Evolutionary conservation across 2,329 filamentous ascomycete species (phyloP), one percentile per base, ranked within the genome.

Genomic region (Xylaria sp.): DNA sequence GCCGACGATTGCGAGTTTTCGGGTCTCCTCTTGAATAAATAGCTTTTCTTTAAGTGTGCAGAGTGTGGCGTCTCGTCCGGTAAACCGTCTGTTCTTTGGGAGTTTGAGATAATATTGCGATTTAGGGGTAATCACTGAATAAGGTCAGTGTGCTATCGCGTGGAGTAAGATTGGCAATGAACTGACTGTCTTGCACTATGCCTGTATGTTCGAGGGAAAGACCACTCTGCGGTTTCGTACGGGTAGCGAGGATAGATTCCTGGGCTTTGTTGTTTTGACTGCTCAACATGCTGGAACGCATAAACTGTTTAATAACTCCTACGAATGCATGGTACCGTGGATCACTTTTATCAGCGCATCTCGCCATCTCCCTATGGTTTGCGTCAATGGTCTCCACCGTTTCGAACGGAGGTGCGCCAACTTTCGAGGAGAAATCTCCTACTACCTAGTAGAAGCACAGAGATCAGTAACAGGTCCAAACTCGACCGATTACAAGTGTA

Each of bases 351-450:
- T 67, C 66, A 15, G 31, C 67, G 58, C 70, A 77, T 65, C 71
- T 74, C 12, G 69, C 72, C 72, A 79, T 79, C 52, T 78, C 69
- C 64, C 72, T 78, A 60, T 80, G 78, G 51, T 79, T 74, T 12
- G 76, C 74, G 62, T 80, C 74, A 31, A 80, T 76, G 54, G 69
- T 77, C 57, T 79, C 76, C 6, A 78, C 72, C 1, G 71, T 77
- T 65, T 79, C 77, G 21, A 75, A 52, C 14, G 43, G 38, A 57
- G 47, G 61, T 21, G 73, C 69, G 38, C 72, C 77, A 23, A 78
- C 67, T 67, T 77, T 78, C 15, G 77, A 80, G 33, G 77, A 79
- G 60, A 74, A 76, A 66, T 78, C 74, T 45, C 74, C 70, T 9
- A 78, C 75, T 15, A 78, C 73, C 76, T 78, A 50, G 51, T 64